Percentiles rank a stretch among this genome's conserved stretches.
Conservation (phyloP, 371 early-diverging fungal genomes). For the Mortierella sp. region DNA sequence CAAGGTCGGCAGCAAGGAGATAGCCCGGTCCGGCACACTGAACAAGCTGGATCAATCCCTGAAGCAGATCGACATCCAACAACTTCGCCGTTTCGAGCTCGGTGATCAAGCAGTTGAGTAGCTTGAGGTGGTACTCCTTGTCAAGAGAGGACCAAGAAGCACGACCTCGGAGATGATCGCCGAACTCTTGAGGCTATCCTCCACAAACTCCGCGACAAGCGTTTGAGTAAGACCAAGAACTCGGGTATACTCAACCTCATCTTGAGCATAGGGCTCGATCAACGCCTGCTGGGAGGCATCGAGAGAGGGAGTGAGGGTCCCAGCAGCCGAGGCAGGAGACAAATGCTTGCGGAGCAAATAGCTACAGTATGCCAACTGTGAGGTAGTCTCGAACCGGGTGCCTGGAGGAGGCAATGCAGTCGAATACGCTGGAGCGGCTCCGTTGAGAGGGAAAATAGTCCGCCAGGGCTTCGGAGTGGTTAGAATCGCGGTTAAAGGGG, state of each 20-base stretch:
- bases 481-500: too few species aligned
- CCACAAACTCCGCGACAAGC: background rate
- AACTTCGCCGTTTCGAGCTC: too few species aligned
- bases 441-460: background rate
- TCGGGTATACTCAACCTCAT: background rate
- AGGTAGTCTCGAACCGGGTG: background rate
- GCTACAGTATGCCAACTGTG: background rate
- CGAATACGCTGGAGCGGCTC: background rate
- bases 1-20: slow-evolving; percentile 3
- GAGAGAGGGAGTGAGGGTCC: background rate
- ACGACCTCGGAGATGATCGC: background rate
- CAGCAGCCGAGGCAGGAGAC: background rate
- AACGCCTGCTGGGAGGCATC: background rate
- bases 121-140: background rate
- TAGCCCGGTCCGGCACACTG: background rate
- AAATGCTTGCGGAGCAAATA: background rate
- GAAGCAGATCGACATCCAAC: slow-evolving; percentile 2
- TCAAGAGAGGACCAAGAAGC: background rate
- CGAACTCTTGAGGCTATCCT: background rate
- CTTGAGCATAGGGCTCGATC: background rate
- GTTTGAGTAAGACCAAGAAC: background rate
- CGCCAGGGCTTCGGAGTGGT: background rate
- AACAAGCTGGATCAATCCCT: background rate
- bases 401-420: background rate
- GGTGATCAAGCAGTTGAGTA: background rate